Conservation (phyloP, 148 eudicot species). For the Pharnaceum exiguum region DNA sequence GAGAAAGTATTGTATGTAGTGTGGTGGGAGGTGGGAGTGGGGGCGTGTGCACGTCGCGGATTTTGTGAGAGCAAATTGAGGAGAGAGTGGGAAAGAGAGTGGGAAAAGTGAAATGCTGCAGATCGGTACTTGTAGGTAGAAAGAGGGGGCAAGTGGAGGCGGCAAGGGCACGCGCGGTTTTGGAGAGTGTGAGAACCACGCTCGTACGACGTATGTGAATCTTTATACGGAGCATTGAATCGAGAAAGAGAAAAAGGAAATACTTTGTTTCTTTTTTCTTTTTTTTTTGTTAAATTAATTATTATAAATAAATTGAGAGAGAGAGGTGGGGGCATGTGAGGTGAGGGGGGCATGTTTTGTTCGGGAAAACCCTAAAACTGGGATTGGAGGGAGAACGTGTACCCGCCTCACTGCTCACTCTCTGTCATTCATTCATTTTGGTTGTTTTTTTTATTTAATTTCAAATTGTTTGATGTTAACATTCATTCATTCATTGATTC, state of each 20-base stretch:
- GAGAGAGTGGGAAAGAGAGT: conserved; percentile 4
- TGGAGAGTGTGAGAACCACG: too few relatives aligned
- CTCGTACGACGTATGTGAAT: too few relatives aligned
- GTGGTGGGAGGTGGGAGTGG: not conserved
- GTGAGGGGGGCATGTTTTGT: not conserved
- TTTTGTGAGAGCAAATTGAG: not conserved
- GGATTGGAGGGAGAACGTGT: conserved; percentile 16
- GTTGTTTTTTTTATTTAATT: too few relatives aligned
- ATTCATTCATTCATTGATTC: too few relatives aligned
- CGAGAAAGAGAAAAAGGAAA: not conserved
- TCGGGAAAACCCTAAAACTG: not conserved
- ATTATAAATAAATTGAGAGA: too few relatives aligned
- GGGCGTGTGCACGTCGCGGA: conserved; percentile 9
- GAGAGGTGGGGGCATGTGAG: not conserved
- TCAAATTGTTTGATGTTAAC: too few relatives aligned
- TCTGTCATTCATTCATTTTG: too few relatives aligned
- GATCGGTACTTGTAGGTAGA: not conserved
- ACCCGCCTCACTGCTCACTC: conserved; percentile 6
- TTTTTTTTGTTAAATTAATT: too few relatives aligned
- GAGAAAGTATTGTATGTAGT: too few relatives aligned
- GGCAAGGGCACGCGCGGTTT: too few relatives aligned
- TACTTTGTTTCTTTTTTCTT: too few relatives aligned
- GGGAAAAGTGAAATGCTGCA: conserved; percentile 1
- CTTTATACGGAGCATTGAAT: too few relatives aligned
- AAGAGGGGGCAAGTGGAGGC: not conserved